phyloP scores from a whole-genome alignment of 352 stramenopile species.

The Pythium periplocum region DNA sequence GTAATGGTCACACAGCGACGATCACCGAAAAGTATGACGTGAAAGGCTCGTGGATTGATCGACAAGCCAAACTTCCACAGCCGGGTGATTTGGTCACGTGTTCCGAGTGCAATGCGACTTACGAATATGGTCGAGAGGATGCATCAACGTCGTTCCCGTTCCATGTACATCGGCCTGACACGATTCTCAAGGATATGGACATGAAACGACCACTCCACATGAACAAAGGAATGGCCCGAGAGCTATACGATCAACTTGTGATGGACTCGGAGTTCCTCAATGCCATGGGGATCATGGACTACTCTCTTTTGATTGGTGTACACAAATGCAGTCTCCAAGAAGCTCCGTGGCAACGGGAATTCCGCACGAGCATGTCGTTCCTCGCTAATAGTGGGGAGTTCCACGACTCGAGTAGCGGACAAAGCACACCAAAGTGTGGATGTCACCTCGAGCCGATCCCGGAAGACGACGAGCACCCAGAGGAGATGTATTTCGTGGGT shows the following conservation, averaged over 20 bases:
- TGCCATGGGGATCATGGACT: constrained; percentile 75
- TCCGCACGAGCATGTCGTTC: constrained; percentile 11
- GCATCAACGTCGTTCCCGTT: constrained; percentile 20
- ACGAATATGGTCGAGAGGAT: constrained; percentile 32
- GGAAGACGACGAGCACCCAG: constrained; percentile 18
- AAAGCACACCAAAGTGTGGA: background rate
- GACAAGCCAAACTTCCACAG: constrained; percentile 40
- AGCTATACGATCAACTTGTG: constrained; percentile 44
- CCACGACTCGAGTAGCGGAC: constrained; percentile 5
- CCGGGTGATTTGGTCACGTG: constrained; percentile 53
- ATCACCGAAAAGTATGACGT: constrained; percentile 75
- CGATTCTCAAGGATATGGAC: constrained; percentile 71
- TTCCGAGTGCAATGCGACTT: constrained; percentile 56
- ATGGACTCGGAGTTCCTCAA: constrained; percentile 62
- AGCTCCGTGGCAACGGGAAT: constrained; percentile 13
- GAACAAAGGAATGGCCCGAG: constrained; percentile 19
- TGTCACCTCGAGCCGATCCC: constrained; percentile 23
- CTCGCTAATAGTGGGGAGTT: constrained; percentile 2
- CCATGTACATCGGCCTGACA: constrained; percentile 60
- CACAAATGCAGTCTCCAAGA: constrained; percentile 51
- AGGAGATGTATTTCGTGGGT: constrained; percentile 75
- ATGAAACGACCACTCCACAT: constrained; percentile 40
- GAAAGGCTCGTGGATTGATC: constrained; percentile 73
- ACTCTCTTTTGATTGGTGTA: constrained; percentile 64
- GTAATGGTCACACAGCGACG: constrained; percentile 40